Evolutionary conservation across 768 basidiomycete genomes (phyloP), one percentile per base, ranked within the genome.

Genomic region (Tephrocybe sp.): DNA sequence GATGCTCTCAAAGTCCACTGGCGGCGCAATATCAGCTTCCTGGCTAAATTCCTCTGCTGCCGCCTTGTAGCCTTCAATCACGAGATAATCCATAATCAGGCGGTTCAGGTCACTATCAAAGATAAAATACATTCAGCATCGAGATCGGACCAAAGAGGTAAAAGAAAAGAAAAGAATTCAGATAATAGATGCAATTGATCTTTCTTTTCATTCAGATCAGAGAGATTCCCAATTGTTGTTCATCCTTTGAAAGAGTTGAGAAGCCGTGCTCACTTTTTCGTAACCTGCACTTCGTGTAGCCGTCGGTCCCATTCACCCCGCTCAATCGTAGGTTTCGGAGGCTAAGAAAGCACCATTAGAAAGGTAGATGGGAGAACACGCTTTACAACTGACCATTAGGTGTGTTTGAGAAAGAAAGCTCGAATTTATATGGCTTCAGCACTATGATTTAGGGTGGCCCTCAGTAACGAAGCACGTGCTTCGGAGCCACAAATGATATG

Each of bases 171-270:
- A 20, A 41, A 50, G 32, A 56, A 36, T 59, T 92, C 90, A 91
- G 93, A 87, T 89, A 90, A 88, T 88, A 86, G 84, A 90, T 90
- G 84, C 85, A 85, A 82, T 75, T 65, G 38, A 77, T 80, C 72
- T 48, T 63, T 60, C 77, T 88, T 85, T 76, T 86, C 88, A 84
- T 74, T 66, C 63, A 55, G 70, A 92, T 78, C 93, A 87, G 96
- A 94, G 96, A 98, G 96, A 98, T 98, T 99, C 96, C 96, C 95
- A 98, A 78, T 86, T 74, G 68, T 79, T 72, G 74, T 67, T 89
- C 86, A 88, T 88, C 86, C 67, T 73, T 67, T 62, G 66, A 44
- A 18, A 48, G 44, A 38, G 45, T 54, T 53, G 58, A 46, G 50
- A 52, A 60, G 56, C 50, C 42, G 49, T 46, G 87, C 93, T 86